Conservation (phyloP, 768 basidiomycete species). For the Cyclocybe cylindracea region DNA sequence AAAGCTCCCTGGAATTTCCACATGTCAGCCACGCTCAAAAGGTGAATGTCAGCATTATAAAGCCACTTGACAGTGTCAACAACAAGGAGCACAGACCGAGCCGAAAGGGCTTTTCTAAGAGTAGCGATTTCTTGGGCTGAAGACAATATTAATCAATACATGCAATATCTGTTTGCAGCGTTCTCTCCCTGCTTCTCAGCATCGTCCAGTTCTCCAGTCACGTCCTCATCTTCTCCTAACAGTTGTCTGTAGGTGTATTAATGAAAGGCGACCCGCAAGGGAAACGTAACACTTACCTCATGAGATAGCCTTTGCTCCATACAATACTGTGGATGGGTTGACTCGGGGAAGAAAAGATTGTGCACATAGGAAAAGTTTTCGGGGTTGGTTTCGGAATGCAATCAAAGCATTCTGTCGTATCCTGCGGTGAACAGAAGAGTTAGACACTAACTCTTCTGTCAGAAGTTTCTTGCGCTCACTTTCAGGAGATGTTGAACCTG, state of each 20-base stretch:
- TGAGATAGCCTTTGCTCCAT: conserved; percentile 97
- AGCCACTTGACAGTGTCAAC: conserved; percentile 55
- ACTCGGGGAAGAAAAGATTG: conserved; percentile 94
- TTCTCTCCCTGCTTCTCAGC: conserved; percentile 95
- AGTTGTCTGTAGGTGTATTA: conserved; percentile 61
- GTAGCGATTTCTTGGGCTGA: conserved; percentile 89
- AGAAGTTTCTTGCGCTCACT: conserved; percentile 40
- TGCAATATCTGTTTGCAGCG: conserved; percentile 44
- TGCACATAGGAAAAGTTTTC: conserved; percentile 96
- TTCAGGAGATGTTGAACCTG: conserved; percentile 94
- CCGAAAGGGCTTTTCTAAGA: conserved; percentile 59
- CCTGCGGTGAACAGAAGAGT: conserved; percentile 42
- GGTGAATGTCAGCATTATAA: conserved; percentile 84
- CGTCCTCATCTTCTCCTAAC: conserved; percentile 92
- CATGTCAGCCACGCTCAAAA: conserved; percentile 95
- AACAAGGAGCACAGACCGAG: neutral
- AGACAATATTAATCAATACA: conserved; percentile 1
- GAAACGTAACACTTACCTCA: conserved; percentile 62
- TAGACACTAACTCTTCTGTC: neutral
- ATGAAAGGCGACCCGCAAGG: conserved; percentile 2
- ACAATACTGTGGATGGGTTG: conserved; percentile 99
- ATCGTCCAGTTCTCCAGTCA: conserved; percentile 80
- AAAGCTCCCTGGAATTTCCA: conserved; percentile 69
- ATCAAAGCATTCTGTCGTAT: conserved; percentile 92
- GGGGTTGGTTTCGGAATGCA: conserved; percentile 92